phyloP scores from a whole-genome alignment of 371 early-diverging fungal genomes.

The Syncephalastrum monosporum region DNA sequence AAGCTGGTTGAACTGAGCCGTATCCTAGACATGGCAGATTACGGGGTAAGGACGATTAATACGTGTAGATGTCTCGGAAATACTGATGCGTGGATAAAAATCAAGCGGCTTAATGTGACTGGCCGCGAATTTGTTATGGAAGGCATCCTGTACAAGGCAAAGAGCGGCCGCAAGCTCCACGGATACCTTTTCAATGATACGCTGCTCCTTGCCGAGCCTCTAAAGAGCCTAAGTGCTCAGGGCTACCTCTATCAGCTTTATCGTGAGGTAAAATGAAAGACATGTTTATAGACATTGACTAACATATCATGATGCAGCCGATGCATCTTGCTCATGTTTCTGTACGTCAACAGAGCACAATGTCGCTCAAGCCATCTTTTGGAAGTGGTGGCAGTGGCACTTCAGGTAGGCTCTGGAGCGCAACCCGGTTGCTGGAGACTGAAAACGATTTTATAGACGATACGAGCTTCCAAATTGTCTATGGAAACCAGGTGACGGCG shows the following conservation, averaged over 20 bases:
- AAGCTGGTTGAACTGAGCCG: slow-evolving; percentile 70
- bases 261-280: slow-evolving; percentile 46
- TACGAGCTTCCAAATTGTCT: slow-evolving; percentile 60
- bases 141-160: slow-evolving; percentile 78
- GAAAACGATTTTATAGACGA: slow-evolving; percentile 37
- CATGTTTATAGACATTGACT: neutral
- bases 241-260: slow-evolving; percentile 55
- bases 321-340: slow-evolving; percentile 28
- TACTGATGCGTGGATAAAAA: neutral
- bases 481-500: slow-evolving; percentile 53
- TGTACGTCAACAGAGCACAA: slow-evolving; percentile 29
- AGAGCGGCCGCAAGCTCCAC: slow-evolving; percentile 81
- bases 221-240: slow-evolving; percentile 36
- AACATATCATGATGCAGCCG: slow-evolving; percentile 17
- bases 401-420: neutral
- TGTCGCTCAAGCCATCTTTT: slow-evolving; percentile 34
- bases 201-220: slow-evolving; percentile 64
- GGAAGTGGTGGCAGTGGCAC: slow-evolving; percentile 1
- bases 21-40: slow-evolving; percentile 66
- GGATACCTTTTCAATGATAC: slow-evolving; percentile 89
- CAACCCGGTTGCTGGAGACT: slow-evolving; percentile 10
- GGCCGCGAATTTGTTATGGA: slow-evolving; percentile 81
- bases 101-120: slow-evolving; percentile 52
- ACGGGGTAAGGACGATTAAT: slow-evolving; percentile 45
- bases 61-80: neutral